phyloP scores from a whole-genome alignment of 2,329 filamentous ascomycete species.

The Colletotrichum filicis region DNA sequence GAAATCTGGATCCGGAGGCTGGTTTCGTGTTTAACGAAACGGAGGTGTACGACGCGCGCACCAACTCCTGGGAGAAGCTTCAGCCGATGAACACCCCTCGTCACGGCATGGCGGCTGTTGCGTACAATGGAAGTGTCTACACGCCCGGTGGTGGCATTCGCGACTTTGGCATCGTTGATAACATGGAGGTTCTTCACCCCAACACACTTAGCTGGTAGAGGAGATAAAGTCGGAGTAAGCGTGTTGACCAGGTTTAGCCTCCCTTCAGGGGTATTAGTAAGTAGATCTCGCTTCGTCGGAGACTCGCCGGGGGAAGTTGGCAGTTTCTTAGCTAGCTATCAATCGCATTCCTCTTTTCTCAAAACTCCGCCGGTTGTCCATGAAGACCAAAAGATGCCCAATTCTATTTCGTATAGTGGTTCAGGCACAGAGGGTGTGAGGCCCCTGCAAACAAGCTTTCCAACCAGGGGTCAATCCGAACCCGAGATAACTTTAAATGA shows the following conservation, averaged over 20 bases:
- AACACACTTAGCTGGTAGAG: not conserved
- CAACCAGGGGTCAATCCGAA: not conserved
- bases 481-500: not conserved
- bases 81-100: not conserved
- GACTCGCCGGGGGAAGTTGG: not conserved
- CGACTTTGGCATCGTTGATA: not conserved
- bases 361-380: not conserved
- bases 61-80: not conserved
- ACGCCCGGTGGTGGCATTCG: not conserved
- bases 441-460: not conserved
- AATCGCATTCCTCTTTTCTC: not conserved
- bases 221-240: not conserved
- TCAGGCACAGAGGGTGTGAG: not conserved
- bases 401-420: not conserved
- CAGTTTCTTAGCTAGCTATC: not conserved
- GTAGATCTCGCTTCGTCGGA: too few relatives aligned
- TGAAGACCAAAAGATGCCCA: not conserved
- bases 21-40: slow-evolving; percentile 30
- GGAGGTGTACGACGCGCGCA: slow-evolving; percentile 8
- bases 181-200: not conserved
- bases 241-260: too few relatives aligned
- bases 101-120: not conserved
- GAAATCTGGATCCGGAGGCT: slow-evolving; percentile 37
- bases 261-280: too few relatives aligned
- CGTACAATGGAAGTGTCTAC: not conserved